Evolutionary conservation across 1,139 yeast species (phyloP), one percentile per base, ranked within the genome.

Genomic region (Trichomonascaceae sp.): DNA sequence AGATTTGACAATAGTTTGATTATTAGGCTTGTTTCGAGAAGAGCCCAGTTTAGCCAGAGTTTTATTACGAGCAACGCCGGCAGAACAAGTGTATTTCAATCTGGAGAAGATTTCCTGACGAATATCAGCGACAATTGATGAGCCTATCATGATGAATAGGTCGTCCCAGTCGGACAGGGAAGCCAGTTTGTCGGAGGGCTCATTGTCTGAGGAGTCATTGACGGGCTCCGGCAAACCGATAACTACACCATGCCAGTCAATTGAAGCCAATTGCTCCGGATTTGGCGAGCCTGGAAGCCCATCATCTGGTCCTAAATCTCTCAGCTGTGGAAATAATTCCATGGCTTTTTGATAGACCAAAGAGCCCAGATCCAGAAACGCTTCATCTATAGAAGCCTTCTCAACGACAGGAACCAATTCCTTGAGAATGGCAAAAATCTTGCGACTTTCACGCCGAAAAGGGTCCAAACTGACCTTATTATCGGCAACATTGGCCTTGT

Each of bases 341-440:
- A 66, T 32, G 13, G 78, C 64, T 44, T 62, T 65, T 15, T 65
- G 60, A 55, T 74, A 73, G 1, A 82, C 76, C 32, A 77, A 61
- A 32, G 78, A 69, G 0, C 98, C 96, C 45, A 93, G 69, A 69
- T 93, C 97, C 60, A 93, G 63, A 66, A 86, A 93, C 50, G 93
- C 85, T 70, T 93, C 99, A 70, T 93, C 99, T 15, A 91, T 95
- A 70, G 97, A 90, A 0, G 97, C 98, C 71, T 91, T 91, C 66
- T 93, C 96, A 1, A 90, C 88, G 10, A 61, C 59, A 1, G 49
- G 44, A 43, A 66, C 64, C 55, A 68, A 69, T 18, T 68, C 62
- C 49, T 74, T 72, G 61, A 93, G 78, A 0, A 91, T 73, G 48
- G 79, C 75, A 63, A 90, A 75, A 57, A 93, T 85, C 69, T 86